phyloP scores from a whole-genome alignment of 306 rosid species.

The Notholithocarpus densiflorus region DNA sequence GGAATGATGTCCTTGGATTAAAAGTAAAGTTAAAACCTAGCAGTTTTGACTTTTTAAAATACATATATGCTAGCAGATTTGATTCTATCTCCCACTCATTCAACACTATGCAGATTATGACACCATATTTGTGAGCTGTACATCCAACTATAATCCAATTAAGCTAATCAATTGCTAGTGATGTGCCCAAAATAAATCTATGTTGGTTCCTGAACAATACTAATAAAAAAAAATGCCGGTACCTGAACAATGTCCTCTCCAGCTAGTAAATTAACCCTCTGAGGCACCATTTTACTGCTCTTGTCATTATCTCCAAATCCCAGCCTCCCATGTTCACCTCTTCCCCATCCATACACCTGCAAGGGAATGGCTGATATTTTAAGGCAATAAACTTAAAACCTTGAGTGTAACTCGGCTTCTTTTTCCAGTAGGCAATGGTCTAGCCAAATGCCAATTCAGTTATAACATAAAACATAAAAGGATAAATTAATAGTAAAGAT shows the following conservation, averaged over 20 bases:
- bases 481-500: background rate
- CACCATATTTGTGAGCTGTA: background rate
- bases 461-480: background rate
- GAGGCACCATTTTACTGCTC: conserved; percentile 99
- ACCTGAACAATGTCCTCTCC: conserved; percentile 98
- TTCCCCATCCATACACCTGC: conserved; percentile 99
- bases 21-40: background rate
- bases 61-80: background rate
- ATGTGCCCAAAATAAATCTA: background rate
- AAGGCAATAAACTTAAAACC: background rate
- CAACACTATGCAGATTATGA: background rate
- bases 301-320: conserved; percentile 97
- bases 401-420: background rate
- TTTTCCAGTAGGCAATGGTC: background rate
- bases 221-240: background rate
- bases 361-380: conserved; percentile 10
- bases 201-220: conserved; percentile 70
- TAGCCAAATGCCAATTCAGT: background rate
- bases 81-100: background rate
- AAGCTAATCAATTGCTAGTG: background rate
- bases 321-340: conserved; percentile 99
- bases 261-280: conserved; percentile 82
- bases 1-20: too few relatives aligned
- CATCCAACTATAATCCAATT: background rate
- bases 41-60: background rate